Evolutionary conservation across 352 stramenopile genomes (phyloP).

Genomic region (Nothophytophthora sp.): DNA sequence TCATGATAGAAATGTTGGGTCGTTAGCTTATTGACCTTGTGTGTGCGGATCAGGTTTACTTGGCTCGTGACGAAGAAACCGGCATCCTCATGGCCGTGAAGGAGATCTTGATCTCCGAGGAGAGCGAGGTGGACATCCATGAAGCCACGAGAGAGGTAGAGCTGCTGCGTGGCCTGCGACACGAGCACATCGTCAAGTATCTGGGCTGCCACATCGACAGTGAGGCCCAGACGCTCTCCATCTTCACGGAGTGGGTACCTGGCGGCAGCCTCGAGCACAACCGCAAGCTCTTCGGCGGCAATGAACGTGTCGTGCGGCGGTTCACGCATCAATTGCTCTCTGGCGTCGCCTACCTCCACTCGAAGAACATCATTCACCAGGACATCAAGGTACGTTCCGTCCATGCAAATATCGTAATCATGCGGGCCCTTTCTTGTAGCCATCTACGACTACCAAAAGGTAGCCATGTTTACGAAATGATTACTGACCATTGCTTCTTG

Average conservation of each 20-base stretch:
- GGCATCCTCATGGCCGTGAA: constrained; percentile 89
- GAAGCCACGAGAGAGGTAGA: constrained; percentile 81
- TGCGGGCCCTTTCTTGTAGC: too few species aligned
- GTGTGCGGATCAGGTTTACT: too few species aligned
- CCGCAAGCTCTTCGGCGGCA: constrained; percentile 78
- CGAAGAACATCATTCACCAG: constrained; percentile 74
- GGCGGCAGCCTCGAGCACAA: constrained; percentile 84
- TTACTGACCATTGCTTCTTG: too few species aligned
- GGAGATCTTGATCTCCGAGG: constrained; percentile 44
- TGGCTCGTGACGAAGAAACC: constrained; percentile 90
- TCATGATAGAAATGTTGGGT: too few species aligned
- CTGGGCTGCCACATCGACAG: constrained; percentile 84
- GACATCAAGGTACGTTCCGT: constrained; percentile 71
- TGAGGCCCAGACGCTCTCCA: constrained; percentile 70
- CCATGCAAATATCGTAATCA: too few species aligned
- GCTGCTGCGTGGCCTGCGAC: constrained; percentile 81
- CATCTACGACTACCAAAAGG: too few species aligned
- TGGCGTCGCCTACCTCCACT: constrained; percentile 89
- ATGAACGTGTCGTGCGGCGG: constrained; percentile 67
- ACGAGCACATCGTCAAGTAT: constrained; percentile 94
- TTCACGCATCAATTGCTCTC: constrained; percentile 85
- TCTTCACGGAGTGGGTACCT: constrained; percentile 92
- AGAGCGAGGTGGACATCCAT: constrained; percentile 36
- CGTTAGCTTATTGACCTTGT: too few species aligned
- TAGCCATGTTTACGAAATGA: background rate